Conservation (phyloP, 352 stramenopile genomes). For the Phytophthora syringae region DNA sequence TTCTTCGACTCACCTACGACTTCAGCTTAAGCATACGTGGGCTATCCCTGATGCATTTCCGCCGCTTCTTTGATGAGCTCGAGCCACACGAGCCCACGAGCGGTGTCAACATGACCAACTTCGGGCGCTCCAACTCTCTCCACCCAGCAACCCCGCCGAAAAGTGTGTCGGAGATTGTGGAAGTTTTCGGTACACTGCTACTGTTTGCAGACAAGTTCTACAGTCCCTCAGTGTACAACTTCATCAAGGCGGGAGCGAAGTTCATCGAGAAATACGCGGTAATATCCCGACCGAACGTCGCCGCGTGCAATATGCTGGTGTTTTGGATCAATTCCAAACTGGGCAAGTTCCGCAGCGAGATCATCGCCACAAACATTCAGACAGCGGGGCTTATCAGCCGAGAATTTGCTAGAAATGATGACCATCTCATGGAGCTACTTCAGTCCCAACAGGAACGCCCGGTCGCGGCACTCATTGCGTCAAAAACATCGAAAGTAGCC, state of each 20-base stretch:
- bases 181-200: no score
- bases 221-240: no score
- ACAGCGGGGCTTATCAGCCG: not conserved
- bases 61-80: not conserved
- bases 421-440: conserved; percentile 6
- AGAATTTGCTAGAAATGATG: conserved; percentile 4
- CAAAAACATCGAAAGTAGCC: no score
- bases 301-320: not conserved
- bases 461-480: no score
- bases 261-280: not conserved
- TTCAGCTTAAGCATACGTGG: not conserved
- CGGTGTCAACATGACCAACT: no score
- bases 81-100: not conserved
- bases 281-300: not conserved
- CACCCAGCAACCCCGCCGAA: not conserved
- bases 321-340: conserved; percentile 13
- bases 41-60: not conserved
- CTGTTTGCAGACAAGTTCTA: no score
- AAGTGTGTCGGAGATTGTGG: no score
- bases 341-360: conserved; percentile 7
- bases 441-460: not conserved
- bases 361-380: not conserved
- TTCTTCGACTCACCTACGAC: not conserved
- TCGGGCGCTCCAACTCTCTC: not conserved
- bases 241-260: not conserved